Conservation (phyloP, 2,329 filamentous ascomycete genomes). For the Xylaria sp. region DNA sequence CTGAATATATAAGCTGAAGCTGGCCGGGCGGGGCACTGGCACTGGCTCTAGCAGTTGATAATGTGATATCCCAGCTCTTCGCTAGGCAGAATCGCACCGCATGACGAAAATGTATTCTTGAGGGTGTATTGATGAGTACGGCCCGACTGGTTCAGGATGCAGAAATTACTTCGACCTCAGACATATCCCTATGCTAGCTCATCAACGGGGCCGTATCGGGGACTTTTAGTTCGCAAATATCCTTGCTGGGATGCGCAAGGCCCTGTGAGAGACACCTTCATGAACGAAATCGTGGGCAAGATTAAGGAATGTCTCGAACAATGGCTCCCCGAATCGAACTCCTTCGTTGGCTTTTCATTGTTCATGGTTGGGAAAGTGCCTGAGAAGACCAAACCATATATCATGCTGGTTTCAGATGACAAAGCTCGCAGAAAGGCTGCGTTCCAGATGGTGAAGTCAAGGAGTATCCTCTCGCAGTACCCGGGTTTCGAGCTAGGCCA, state of each 20-base stretch:
- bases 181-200: conserved; percentile 20
- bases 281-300: conserved; percentile 10
- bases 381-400: conserved; percentile 25
- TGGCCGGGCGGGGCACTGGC: conserved; percentile 4
- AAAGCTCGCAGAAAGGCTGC: conserved; percentile 22
- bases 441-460: conserved; percentile 22
- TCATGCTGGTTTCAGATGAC: conserved; percentile 27
- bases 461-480: conserved; percentile 8
- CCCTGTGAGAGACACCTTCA: conserved; percentile 18
- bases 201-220: conserved; percentile 23
- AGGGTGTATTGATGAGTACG: neutral
- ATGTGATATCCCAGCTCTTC: neutral
- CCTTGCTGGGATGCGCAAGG: conserved; percentile 23
- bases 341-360: conserved; percentile 24
- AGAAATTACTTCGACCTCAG: conserved; percentile 13
- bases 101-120: neutral
- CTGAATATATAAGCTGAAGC: neutral
- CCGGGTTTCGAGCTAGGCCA: conserved; percentile 27
- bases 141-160: conserved; percentile 9
- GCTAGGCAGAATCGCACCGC: neutral
- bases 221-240: conserved; percentile 22
- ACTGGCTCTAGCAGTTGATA: neutral
- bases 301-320: conserved; percentile 22
- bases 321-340: conserved; percentile 25
- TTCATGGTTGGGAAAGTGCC: conserved; percentile 28